These are phyloP conservation scores for Leccinum fuscescens DNA, from an alignment of 1,284 basidiomycete species.

Conservation along the genomic window DNA sequence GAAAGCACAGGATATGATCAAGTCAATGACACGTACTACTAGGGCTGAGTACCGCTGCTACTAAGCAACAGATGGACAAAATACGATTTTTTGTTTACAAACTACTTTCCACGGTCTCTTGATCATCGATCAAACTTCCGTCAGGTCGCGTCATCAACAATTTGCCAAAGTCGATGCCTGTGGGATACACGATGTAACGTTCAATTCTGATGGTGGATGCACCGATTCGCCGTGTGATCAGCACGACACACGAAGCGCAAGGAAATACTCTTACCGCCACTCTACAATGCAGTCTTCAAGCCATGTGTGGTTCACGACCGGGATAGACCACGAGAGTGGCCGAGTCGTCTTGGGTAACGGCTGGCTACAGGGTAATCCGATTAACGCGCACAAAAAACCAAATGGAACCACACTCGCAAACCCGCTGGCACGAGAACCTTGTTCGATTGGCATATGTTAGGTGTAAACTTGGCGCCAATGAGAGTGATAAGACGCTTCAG, in stretches of 20 bases:
- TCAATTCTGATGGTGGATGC: conserved; percentile 55
- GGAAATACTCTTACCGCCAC: conserved; percentile 47
- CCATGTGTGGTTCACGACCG: conserved; percentile 87
- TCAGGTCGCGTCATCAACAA: conserved; percentile 51
- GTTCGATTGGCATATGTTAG: conserved; percentile 73
- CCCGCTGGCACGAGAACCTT: conserved; percentile 75
- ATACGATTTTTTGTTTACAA: background rate
- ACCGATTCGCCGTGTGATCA: conserved; percentile 16
- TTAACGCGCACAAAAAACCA: background rate
- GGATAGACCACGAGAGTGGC: conserved; percentile 77
- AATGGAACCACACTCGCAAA: conserved; percentile 49
- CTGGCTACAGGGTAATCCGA: conserved; percentile 13
- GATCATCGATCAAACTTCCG: conserved; percentile 22
- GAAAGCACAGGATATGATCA: background rate
- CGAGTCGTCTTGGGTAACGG: conserved; percentile 47
- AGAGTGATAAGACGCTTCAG: conserved; percentile 76
- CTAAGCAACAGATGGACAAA: too few relatives aligned
- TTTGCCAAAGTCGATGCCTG: conserved; percentile 63
- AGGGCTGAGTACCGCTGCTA: too few relatives aligned
- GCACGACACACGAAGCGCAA: background rate
- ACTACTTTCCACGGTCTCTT: background rate
- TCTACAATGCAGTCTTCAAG: conserved; percentile 85
- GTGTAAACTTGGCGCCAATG: conserved; percentile 79
- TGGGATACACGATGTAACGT: conserved; percentile 67
- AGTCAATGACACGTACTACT: too few relatives aligned